Evolutionary conservation across 2,329 filamentous ascomycete species (phyloP).

Genomic region (Ciborinia camelliae): DNA sequence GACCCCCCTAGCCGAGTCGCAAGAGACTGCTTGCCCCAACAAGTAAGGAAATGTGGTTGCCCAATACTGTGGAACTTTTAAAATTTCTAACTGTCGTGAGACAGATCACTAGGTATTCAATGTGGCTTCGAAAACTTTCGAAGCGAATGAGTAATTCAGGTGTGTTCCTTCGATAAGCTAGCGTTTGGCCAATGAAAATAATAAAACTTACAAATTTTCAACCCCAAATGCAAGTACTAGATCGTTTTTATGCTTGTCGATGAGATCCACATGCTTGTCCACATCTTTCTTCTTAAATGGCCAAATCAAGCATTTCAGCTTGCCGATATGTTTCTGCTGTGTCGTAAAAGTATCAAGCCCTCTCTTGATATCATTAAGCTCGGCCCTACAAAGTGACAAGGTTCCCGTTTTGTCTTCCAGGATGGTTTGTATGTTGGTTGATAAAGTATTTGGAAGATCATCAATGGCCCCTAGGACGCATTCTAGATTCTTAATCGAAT

Average conservation of each 20-base stretch:
- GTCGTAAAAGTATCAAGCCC: neutral
- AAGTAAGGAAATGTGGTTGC: fast-evolving
- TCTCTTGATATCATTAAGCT: neutral
- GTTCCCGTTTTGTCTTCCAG: neutral
- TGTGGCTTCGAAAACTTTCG: too few relatives aligned
- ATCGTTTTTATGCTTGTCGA: slow-evolving; percentile 19
- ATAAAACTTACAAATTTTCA: neutral
- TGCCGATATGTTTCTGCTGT: neutral
- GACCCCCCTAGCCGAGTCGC: fast-evolving
- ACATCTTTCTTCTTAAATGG: slow-evolving; percentile 29
- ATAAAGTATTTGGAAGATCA: neutral
- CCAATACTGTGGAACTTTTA: neutral
- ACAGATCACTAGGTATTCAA: too few relatives aligned
- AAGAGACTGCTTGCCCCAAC: neutral
- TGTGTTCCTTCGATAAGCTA: too few relatives aligned
- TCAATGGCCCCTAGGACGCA: slow-evolving; percentile 15
- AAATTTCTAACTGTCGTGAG: too few relatives aligned
- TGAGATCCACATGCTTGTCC: slow-evolving; percentile 22
- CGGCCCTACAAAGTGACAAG: neutral
- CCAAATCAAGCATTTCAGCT: slow-evolving; percentile 25
- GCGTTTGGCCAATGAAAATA: neutral
- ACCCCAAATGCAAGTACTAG: neutral
- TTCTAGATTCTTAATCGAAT: slow-evolving; percentile 19
- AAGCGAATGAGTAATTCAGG: too few relatives aligned
- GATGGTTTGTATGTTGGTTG: neutral